These are phyloP conservation scores for Davidsoniella virescens DNA, from an alignment of 2,329 filamentous ascomycete species.

Conservation along the genomic window DNA sequence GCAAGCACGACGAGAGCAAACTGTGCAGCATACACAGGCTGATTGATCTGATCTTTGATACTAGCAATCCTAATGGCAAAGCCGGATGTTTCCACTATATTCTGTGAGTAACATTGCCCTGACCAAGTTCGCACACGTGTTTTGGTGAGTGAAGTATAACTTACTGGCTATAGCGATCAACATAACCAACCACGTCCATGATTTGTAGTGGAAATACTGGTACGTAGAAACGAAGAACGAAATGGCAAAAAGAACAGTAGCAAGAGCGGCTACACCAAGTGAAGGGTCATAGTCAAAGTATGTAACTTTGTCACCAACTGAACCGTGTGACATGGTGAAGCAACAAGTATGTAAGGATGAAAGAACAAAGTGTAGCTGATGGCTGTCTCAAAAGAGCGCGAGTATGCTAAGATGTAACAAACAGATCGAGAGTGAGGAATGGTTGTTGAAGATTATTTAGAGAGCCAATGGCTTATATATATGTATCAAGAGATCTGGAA, in stretches of 20 bases:
- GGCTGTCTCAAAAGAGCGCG: too few species aligned
- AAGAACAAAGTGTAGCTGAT: too few species aligned
- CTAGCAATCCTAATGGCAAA: background rate
- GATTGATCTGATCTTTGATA: constrained; percentile 2
- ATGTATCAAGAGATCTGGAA: too few species aligned
- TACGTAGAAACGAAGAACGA: background rate
- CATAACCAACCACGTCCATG: constrained; percentile 6
- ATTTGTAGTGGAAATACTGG: constrained; percentile 5
- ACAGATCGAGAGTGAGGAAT: too few species aligned
- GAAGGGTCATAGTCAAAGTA: constrained; percentile 6
- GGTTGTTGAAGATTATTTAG: too few species aligned
- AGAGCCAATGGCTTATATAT: too few species aligned
- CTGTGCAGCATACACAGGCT: constrained; percentile 14
- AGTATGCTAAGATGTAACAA: too few species aligned
- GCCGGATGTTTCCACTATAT: constrained; percentile 2
- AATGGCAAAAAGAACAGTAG: constrained; percentile 5
- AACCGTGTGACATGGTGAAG: too few species aligned
- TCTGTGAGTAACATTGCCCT: background rate
- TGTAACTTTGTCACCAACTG: background rate
- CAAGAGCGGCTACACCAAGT: constrained; percentile 1
- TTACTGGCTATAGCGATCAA: background rate
- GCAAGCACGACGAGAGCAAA: constrained; percentile 16
- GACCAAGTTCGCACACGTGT: too few species aligned
- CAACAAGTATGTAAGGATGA: too few species aligned
- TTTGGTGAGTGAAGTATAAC: background rate